These are phyloP conservation scores for Colletotrichum spinosum DNA, from an alignment of 2,329 filamentous ascomycete species.

Conservation along the genomic window DNA sequence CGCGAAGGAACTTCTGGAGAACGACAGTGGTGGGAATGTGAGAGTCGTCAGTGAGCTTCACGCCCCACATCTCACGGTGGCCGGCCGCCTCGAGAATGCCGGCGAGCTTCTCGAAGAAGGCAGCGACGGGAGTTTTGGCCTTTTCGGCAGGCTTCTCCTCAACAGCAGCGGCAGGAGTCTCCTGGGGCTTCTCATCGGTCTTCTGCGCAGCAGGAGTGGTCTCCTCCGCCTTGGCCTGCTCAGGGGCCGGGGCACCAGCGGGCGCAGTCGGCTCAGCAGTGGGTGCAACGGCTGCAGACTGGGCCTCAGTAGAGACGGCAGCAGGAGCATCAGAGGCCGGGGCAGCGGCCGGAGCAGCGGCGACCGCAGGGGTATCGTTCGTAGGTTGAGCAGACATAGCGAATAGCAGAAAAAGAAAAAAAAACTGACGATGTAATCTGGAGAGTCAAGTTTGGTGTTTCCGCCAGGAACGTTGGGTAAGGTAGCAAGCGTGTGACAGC, in stretches of 20 bases:
- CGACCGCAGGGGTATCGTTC: constrained; percentile 40
- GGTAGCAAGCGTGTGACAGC: neutral
- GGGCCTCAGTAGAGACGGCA: constrained; percentile 20
- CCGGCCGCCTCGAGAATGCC: constrained; percentile 66
- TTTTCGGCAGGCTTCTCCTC: constrained; percentile 34
- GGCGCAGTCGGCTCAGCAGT: constrained; percentile 15
- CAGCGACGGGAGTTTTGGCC: constrained; percentile 56
- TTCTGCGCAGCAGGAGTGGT: constrained; percentile 44
- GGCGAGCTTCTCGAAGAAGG: constrained; percentile 69
- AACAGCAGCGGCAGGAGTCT: constrained; percentile 13
- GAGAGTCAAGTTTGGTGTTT: neutral
- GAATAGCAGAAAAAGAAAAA: neutral
- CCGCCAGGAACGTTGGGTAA: constrained; percentile 1
- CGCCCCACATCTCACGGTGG: constrained; percentile 88
- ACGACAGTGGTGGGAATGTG: constrained; percentile 85
- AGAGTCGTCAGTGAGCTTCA: constrained; percentile 68
- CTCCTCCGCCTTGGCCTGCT: constrained; percentile 20
- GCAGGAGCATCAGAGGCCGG: constrained; percentile 23
- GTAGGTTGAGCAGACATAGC: constrained; percentile 44
- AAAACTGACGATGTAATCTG: constrained; percentile 8
- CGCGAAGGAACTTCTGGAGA: constrained; percentile 92
- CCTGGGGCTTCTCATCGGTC: constrained; percentile 41
- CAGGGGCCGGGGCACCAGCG: constrained; percentile 41
- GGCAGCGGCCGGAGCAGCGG: constrained; percentile 21
- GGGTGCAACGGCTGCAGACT: constrained; percentile 15